These are phyloP conservation scores for Diaporthe longicolla DNA, from an alignment of 2,329 filamentous ascomycete species.

Conservation along the genomic window DNA sequence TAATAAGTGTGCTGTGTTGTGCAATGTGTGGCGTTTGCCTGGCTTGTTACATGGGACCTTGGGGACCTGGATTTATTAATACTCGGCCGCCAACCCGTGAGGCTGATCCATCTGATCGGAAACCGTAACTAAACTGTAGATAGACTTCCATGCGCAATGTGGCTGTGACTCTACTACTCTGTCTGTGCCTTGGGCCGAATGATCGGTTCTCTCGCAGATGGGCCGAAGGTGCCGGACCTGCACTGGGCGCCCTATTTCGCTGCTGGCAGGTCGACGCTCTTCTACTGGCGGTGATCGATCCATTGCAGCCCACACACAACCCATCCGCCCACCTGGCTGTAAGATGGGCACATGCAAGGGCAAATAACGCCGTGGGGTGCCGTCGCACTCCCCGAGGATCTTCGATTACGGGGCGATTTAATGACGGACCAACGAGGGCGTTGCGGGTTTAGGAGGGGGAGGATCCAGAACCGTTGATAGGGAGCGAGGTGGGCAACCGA, in stretches of 20 bases:
- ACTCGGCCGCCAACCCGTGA: background rate
- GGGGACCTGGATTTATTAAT: background rate
- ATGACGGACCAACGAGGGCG: background rate
- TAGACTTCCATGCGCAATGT: background rate
- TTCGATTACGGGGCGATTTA: background rate
- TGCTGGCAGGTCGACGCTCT: background rate
- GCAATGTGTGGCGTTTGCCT: background rate
- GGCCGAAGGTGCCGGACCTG: constrained; percentile 18
- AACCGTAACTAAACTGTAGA: background rate
- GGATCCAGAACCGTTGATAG: background rate
- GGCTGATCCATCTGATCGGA: constrained; percentile 14
- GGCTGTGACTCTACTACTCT: background rate
- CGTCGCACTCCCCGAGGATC: constrained; percentile 33
- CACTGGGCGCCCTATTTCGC: background rate
- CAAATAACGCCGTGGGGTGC: constrained; percentile 18
- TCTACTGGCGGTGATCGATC: background rate
- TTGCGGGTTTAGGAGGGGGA: constrained; percentile 9
- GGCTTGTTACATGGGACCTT: background rate
- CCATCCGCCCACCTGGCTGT: background rate
- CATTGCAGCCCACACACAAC: background rate
- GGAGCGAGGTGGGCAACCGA: background rate
- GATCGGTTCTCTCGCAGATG: background rate
- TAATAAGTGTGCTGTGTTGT: background rate
- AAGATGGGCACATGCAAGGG: constrained; percentile 24
- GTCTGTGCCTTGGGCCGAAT: constrained; percentile 10